Base-by-base conservation (phyloP, 2,329 filamentous ascomycete species). In the Didymella sp. region DNA sequence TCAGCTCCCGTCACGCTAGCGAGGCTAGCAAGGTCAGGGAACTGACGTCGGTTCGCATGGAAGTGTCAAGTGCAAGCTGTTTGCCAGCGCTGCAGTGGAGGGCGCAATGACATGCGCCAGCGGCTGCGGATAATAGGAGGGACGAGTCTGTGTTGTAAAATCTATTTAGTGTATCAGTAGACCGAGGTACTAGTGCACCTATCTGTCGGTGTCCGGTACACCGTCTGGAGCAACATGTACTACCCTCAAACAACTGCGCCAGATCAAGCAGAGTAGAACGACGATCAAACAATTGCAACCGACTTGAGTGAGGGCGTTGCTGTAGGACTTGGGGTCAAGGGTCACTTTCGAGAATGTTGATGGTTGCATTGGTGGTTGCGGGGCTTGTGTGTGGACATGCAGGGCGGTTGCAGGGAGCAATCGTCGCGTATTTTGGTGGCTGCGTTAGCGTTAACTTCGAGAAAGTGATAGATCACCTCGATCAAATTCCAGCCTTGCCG, bases 301-400 rank as follows among this genome's bases (percentile, higher is more conserved):
- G 13, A 3, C 7, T 9, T n/a, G 22, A 15, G 3, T 25, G 4
- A 5, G 12, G 9, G 13, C 9, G 13, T 13, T 41, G 22, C 13
- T 3, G 8, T 28, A 4, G 17, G 12, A 33, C 27, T 51, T 13
- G 30, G 25, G 3, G 19, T 19, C 24, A 38, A 24, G 6, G 13
- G 19, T 17, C 43, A 13, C 11, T 24, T 37, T 24, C 7, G 19
- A 30, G 41, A 15, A 8, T 21, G 38, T 21, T 30, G 37, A 11
- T 51, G 25, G 42, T 27, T 6, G 42, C 8, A 30, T 38, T 43
- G 13, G 37, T 43, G 43, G 31, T 17, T 48, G 54, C 28, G 54
- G 54, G 54, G 54, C 49, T 35, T 30, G n/a, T 56, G 43, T 57
- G 48, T 49, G n/a, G n/a, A 35, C 51, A 13, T 28, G 51, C 37